A percentile compares a stretch with the other conserved stretches of the same genome.
These are phyloP conservation scores for Sporothrix curviconia DNA, from an alignment of 2,329 filamentous ascomycete genomes.

Conservation along the genomic window DNA sequence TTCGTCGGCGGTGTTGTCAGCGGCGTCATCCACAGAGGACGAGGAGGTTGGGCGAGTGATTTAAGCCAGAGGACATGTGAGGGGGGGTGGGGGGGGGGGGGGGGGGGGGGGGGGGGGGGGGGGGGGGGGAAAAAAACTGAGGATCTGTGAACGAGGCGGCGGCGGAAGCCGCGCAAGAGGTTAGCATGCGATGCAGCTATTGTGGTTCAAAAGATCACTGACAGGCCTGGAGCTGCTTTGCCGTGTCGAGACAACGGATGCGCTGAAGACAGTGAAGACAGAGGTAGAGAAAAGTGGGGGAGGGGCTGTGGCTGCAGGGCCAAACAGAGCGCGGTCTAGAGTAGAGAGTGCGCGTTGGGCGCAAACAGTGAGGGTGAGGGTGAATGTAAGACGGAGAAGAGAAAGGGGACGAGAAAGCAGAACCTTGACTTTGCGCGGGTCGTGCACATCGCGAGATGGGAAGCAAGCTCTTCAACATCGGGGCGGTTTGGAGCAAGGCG, in stretches of 20 bases:
- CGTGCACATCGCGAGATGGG: slow-evolving; percentile 25
- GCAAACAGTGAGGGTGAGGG: background rate
- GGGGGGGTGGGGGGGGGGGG: slow-evolving; percentile 43
- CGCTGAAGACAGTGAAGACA: background rate
- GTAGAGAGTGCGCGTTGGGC: background rate
- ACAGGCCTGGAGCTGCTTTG: background rate
- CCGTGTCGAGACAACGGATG: background rate
- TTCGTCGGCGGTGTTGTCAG: slow-evolving; percentile 92
- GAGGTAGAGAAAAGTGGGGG: slow-evolving; percentile 12
- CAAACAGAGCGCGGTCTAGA: background rate
- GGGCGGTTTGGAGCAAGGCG: background rate
- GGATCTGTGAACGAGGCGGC: too few relatives aligned
- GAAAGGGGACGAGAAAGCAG: slow-evolving; percentile 5
- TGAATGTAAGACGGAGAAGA: background rate
- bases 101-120: slow-evolving; percentile 44
- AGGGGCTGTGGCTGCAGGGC: slow-evolving; percentile 5
- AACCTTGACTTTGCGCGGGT: slow-evolving; percentile 26
- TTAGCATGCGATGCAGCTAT: background rate
- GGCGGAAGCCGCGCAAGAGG: slow-evolving; percentile 1
- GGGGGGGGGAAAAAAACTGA: slow-evolving; percentile 15
- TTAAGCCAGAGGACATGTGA: slow-evolving; percentile 51
- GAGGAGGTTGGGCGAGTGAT: slow-evolving; percentile 71
- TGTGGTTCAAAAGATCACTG: background rate
- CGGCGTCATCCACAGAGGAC: slow-evolving; percentile 72
- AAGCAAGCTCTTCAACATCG: slow-evolving; percentile 24